Base-by-base conservation (phyloP, 83 land plant species). In the Larix sibirica region DNA sequence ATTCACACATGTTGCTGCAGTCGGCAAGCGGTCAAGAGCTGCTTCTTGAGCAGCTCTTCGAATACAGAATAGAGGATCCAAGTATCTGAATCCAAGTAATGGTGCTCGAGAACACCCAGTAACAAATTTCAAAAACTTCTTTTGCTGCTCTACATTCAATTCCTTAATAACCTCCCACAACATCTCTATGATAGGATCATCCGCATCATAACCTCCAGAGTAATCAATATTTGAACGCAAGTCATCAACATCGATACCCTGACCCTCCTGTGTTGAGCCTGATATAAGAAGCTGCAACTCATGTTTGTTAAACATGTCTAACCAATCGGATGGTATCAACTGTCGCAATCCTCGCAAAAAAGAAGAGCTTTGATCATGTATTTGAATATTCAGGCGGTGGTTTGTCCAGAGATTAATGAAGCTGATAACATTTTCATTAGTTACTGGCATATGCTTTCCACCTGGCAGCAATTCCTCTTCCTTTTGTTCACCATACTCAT, bases 31-130 rank as follows among this genome's bases (percentile, higher is more conserved):
- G 56, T 92, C 94, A 23, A 96, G 89, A 61, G 89, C 85, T 74
- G 94, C 96, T 47, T 89, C 95, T 54, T 91, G 82, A 42, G 84
- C 91, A 87, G 70, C 92, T 96, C 95, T 90, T 74, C 91, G 97
- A 77, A 96, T 92, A 85, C 97, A 93, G 77, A 96, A 95, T 68
- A 64, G 84, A 36, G 97, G 96, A 81, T 96, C 99, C 71, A 96
- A 87, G 70, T 93, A 91, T 79, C 90, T 95, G 91, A 96, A 96
- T 59, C 99, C 99, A 47, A 96, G 93, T 42, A 96, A 83, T 40
- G 99, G 97, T 68, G 98, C 98, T 74, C 99, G 93, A 81, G 99
- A 97, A 79, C 98, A 95, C 36, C 99, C 99, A 78, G 96, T 97
- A 17, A 95, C 96, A 87, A 97, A 97, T 85, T 94, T 94, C 71